phyloP scores from a whole-genome alignment of 176 grass and related monocot genomes.

The Guadua angustifolia region DNA sequence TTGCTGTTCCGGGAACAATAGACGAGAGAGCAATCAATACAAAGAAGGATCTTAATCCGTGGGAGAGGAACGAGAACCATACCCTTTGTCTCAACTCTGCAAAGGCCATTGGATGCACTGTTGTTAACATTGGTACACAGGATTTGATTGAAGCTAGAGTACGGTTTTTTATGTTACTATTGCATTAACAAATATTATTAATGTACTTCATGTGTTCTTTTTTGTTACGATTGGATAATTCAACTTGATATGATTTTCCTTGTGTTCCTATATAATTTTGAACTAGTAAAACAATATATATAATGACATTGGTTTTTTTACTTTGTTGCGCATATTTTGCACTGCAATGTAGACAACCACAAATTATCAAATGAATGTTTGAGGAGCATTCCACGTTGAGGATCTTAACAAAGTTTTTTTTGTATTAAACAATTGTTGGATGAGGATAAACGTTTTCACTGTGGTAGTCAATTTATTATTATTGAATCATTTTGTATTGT shows the following conservation, averaged over 20 bases:
- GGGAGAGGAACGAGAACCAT: slow-evolving; percentile 98
- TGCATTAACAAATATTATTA: neutral
- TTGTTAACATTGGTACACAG: slow-evolving; percentile 98
- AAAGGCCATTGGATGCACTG: slow-evolving; percentile 97
- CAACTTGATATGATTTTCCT: neutral
- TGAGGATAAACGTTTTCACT: neutral
- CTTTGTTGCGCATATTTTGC: neutral
- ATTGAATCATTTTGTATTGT: neutral
- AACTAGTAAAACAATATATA: slow-evolving; percentile 1
- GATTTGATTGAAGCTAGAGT: slow-evolving; percentile 97
- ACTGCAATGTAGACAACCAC: neutral
- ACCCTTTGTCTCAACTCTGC: slow-evolving; percentile 97
- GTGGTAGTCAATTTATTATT: neutral
- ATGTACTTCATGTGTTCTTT: neutral
- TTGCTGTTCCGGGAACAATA: slow-evolving; percentile 90
- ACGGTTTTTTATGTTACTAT: slow-evolving; percentile 43
- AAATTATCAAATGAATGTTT: slow-evolving; percentile 23
- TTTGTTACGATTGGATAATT: neutral
- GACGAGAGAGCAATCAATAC: slow-evolving; percentile 98
- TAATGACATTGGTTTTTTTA: neutral
- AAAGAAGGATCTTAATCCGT: slow-evolving; percentile 83
- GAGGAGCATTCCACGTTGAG: neutral
- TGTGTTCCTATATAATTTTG: slow-evolving; percentile 9
- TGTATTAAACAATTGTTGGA: neutral
- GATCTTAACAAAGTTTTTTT: slow-evolving; percentile 10